Percentiles rank a stretch among this genome's conserved stretches.
These are phyloP conservation scores for Aschersonia sp. DNA, from an alignment of 2,329 filamentous ascomycete species.

Conservation along the genomic window DNA sequence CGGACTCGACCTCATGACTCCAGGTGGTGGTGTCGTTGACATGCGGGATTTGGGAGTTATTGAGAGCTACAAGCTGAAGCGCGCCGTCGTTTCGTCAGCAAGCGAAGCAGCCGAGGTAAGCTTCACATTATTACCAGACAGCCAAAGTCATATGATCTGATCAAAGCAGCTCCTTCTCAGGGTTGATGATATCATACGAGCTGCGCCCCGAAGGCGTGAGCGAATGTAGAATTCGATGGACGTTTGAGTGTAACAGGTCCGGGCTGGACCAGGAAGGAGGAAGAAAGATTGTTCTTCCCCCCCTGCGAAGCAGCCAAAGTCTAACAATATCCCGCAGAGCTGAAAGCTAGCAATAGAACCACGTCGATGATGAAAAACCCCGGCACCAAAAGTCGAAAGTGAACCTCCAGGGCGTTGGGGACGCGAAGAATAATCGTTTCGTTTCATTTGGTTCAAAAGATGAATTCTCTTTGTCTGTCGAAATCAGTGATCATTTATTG, in stretches of 20 bases:
- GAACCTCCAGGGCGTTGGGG: no score
- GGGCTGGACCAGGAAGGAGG: no score
- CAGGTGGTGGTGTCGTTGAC: slow-evolving; percentile 83
- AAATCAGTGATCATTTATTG: no score
- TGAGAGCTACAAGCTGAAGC: slow-evolving; percentile 97
- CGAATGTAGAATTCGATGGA: slow-evolving; percentile 16
- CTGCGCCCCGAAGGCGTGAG: slow-evolving; percentile 53
- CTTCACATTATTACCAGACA: slow-evolving; percentile 3
- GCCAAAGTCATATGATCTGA: background rate
- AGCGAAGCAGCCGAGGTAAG: slow-evolving; percentile 91
- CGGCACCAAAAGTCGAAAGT: no score
- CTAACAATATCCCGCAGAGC: no score
- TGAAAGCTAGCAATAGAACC: no score
- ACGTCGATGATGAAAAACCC: no score
- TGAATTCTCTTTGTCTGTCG: no score
- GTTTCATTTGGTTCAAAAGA: no score
- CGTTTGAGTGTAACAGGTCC: background rate
- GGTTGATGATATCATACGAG: slow-evolving; percentile 95
- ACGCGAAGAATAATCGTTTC: no score
- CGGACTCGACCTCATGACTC: slow-evolving; percentile 75
- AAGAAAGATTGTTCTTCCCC: no score
- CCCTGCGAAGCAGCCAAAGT: no score
- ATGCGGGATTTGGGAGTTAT: slow-evolving; percentile 94
- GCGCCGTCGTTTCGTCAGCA: slow-evolving; percentile 90
- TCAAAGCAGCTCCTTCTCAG: slow-evolving; percentile 61